Evolutionary conservation across 2,329 filamentous ascomycete genomes (phyloP), one percentile per base, ranked within the genome.

Genomic region (Passalora sequoiae): DNA sequence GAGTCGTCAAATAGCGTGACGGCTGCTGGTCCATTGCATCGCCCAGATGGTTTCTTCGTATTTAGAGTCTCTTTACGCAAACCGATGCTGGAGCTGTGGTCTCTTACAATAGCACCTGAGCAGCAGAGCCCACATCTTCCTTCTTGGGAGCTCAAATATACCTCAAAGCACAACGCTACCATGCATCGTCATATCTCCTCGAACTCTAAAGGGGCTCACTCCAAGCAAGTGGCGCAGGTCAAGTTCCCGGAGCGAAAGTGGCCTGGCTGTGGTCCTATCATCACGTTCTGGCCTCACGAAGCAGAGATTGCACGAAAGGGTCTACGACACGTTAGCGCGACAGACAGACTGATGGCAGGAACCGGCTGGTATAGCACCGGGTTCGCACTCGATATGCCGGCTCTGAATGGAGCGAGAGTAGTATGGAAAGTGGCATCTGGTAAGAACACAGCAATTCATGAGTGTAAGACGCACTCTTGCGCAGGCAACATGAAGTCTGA

Each of bases 221-320:
- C 9, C 8, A 39, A n/a, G 3, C 15, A 35, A 19, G 22, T 42
- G 6, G 39, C 30, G 13, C 22, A 25, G 13, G 29, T 42, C 29
- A 42, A 42, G 13, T 42, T 33, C 21, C 39, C 39, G 4, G 22
- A 30, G 17, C 12, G 19, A 8, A 17, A 29, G 15, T 27, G 22
- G 24, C 28, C 39, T 22, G 29, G 19, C 16, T 32, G 20, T 32
- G 30, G 39, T 3, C 39, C 39, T 3, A 25, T 20, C 7, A 42
- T 42, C 13, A 42, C 39, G 9, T 42, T 42, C 30, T 4, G 17
- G 39, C 39, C 39, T 2, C 39, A 42, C 13, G 39, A 42, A 28
- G 39, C n/a, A 6, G 39, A 42, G 13, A 42, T 42, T 15, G 30
- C 16, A 22, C 4, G 30, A 13, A 6, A 15, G 20, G 39, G 39